Conservation (phyloP, 2,329 filamentous ascomycete species). For the Nemania sp. region DNA sequence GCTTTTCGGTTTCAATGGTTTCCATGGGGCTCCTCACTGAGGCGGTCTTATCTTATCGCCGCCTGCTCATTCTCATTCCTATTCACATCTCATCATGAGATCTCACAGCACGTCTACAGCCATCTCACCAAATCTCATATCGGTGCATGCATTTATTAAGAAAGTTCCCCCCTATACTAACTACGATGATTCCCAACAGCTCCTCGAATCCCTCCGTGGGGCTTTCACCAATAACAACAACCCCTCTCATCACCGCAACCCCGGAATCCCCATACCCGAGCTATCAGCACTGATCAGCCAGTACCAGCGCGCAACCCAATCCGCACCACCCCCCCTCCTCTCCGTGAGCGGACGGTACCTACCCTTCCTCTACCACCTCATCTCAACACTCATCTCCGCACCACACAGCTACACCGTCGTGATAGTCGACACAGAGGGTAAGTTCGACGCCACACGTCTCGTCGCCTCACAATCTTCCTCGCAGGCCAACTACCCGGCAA, state of each 20-base stretch:
- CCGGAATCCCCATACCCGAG: slow-evolving; percentile 54
- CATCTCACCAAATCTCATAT: slow-evolving; percentile 1
- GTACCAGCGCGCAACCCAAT: slow-evolving; percentile 63
- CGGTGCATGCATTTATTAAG: not conserved
- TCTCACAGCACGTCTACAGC: slow-evolving; percentile 6
- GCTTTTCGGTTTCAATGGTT: slow-evolving; percentile 3
- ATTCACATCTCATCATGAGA: slow-evolving; percentile 30
- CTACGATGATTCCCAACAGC: slow-evolving; percentile 33
- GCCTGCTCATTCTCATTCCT: slow-evolving; percentile 8
- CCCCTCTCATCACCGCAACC: slow-evolving; percentile 33
- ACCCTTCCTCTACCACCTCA: slow-evolving; percentile 67
- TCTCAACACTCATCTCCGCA: slow-evolving; percentile 63
- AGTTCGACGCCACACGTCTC: slow-evolving; percentile 66
- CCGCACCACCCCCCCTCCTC: slow-evolving; percentile 56
- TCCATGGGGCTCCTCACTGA: not conserved
- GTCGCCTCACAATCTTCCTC: slow-evolving; percentile 12
- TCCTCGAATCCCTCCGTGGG: slow-evolving; percentile 41
- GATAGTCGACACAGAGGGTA: slow-evolving; percentile 66
- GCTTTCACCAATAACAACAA: slow-evolving; percentile 28
- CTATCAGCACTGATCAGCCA: slow-evolving; percentile 61
- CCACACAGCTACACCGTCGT: slow-evolving; percentile 63
- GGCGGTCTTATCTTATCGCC: slow-evolving; percentile 46
- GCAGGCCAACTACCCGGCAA: slow-evolving; percentile 41
- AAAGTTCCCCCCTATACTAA: not conserved
- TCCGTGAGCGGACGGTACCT: slow-evolving; percentile 65